These are phyloP conservation scores for Aspergillus pseudoviridinutans DNA, from an alignment of 2,329 filamentous ascomycete species.

Conservation along the genomic window DNA sequence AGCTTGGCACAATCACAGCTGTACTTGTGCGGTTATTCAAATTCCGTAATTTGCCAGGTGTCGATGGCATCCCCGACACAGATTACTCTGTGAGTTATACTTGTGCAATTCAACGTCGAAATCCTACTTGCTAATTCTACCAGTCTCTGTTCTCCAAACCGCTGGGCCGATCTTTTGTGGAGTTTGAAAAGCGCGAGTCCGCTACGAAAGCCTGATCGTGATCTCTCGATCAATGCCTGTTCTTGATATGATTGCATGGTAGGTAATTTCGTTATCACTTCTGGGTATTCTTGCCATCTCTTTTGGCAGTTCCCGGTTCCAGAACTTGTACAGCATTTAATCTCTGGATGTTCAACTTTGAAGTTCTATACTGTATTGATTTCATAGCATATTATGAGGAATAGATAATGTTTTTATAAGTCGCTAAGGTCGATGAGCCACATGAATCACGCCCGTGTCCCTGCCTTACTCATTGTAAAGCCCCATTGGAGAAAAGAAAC, in stretches of 20 bases:
- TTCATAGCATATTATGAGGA: not conserved
- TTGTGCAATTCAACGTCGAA: not conserved
- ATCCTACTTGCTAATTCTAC: not conserved
- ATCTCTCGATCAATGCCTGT: not conserved
- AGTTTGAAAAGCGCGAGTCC: conserved; percentile 59
- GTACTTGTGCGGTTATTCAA: conserved; percentile 75
- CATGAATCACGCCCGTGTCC: not conserved
- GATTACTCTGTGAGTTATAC: conserved; percentile 51
- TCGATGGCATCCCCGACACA: conserved; percentile 41
- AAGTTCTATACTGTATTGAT: not conserved
- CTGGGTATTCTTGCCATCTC: not conserved
- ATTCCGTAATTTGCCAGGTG: conserved; percentile 56
- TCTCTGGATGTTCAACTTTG: not conserved
- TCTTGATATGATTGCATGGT: not conserved
- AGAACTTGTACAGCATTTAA: not conserved
- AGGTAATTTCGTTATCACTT: not conserved
- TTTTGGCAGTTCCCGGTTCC: not conserved
- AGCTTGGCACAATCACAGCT: conserved; percentile 80
- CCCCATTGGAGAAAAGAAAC: not conserved
- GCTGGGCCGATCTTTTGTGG: conserved; percentile 64
- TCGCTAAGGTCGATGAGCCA: not conserved
- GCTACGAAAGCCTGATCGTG: conserved; percentile 22
- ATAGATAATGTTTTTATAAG: not conserved
- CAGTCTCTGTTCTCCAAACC: conserved; percentile 68
- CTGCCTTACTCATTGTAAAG: not conserved